Evolutionary conservation across 208 protist genomes (phyloP).

Genomic region (Acanthamoeba pearcei): DNA sequence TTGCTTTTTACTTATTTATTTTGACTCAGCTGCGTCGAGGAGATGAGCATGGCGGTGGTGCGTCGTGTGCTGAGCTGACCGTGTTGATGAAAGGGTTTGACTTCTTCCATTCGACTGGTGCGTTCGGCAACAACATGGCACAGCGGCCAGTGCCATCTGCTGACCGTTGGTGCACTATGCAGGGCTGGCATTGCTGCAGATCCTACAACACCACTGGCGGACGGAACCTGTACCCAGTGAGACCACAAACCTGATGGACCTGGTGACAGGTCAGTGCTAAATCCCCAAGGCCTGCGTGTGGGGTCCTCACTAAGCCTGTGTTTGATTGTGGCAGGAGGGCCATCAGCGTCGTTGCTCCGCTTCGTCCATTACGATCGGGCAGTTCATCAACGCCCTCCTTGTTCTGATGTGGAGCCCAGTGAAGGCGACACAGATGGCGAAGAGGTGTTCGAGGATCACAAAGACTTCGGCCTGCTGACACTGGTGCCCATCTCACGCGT

Average conservation of each 20-base stretch:
- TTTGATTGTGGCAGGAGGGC: background rate
- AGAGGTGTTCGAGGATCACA: conserved; percentile 22
- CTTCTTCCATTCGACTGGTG: too few species aligned
- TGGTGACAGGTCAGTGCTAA: background rate
- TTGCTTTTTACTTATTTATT: too few species aligned
- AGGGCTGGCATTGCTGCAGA: background rate
- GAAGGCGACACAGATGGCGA: background rate
- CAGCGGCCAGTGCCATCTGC: background rate
- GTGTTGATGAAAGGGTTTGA: background rate
- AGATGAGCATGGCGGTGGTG: too few species aligned
- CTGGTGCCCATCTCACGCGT: background rate
- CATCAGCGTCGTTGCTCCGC: background rate
- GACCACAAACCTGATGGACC: background rate
- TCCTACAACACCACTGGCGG: background rate
- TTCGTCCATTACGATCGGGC: background rate
- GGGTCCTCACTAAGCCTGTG: background rate
- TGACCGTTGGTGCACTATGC: background rate
- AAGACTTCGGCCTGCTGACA: conserved; percentile 12
- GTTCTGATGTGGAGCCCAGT: background rate
- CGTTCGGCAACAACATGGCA: too few species aligned
- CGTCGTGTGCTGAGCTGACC: background rate
- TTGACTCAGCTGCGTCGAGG: too few species aligned
- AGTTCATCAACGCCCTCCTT: background rate
- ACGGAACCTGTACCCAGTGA: background rate
- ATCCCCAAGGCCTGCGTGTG: background rate